Evolutionary conservation across 306 rosid genomes (phyloP).

Genomic region (Casuarina equisetifolia): DNA sequence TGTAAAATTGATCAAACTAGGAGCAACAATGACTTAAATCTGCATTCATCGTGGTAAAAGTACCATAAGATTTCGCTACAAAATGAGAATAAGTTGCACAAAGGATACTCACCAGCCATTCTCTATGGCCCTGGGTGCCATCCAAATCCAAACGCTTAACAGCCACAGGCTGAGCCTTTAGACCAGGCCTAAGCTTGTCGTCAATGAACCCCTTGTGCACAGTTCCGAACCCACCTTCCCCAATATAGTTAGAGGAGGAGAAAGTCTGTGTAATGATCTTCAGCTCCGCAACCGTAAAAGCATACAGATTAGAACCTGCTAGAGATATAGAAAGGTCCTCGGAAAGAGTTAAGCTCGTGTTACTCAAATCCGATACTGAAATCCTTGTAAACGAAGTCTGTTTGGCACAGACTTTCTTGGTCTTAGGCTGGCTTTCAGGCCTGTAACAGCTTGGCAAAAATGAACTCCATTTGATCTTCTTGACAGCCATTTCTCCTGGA

Average conservation of each 20-base stretch:
- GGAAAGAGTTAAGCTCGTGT: conserved; percentile 53
- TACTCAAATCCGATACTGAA: conserved; percentile 65
- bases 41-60: background rate
- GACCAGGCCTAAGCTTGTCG: conserved; percentile 72
- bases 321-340: conserved; percentile 86
- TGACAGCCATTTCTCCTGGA: conserved; percentile 22
- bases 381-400: conserved; percentile 56
- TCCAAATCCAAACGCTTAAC: conserved; percentile 87
- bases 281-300: conserved; percentile 70
- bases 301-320: conserved; percentile 70
- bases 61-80: background rate
- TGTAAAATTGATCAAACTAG: background rate
- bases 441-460: conserved; percentile 59
- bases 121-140: conserved; percentile 89
- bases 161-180: conserved; percentile 88
- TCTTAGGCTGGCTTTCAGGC: conserved; percentile 29
- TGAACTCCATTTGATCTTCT: conserved; percentile 46
- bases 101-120: conserved; percentile 82
- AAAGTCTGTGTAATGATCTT: conserved; percentile 77
- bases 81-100: background rate
- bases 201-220: conserved; percentile 94
- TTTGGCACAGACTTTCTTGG: conserved; percentile 53
- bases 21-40: conserved; percentile 6
- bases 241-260: conserved; percentile 66
- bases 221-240: conserved; percentile 99